These are phyloP conservation scores for Magnolia changhungtana DNA, from an alignment of 164 flowering plant genomes.

Conservation along the genomic window DNA sequence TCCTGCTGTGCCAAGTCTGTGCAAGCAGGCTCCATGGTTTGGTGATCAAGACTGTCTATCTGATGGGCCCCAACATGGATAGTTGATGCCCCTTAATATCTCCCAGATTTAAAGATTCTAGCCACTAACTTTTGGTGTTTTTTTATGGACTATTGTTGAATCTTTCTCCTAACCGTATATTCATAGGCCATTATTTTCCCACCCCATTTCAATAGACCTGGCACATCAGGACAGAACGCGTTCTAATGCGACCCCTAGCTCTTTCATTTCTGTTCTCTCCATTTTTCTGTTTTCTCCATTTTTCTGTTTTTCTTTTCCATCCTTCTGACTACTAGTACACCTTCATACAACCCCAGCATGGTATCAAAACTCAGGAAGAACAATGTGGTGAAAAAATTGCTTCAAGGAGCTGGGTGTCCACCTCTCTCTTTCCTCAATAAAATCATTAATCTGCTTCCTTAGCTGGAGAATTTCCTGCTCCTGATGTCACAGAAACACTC, in stretches of 20 bases:
- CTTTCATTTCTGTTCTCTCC: neutral
- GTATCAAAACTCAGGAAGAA: neutral
- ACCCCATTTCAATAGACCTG: no score
- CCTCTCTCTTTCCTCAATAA: constrained; percentile 68
- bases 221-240: neutral
- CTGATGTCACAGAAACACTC: constrained; percentile 24
- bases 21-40: no score
- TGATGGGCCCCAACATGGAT: no score
- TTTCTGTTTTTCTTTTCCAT: neutral
- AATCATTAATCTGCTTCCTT: constrained; percentile 41
- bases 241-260: neutral
- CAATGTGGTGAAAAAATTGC: neutral
- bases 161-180: no score
- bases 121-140: no score
- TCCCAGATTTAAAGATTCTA: no score
- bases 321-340: neutral
- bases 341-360: neutral
- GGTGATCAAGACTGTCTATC: no score
- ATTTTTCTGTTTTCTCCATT: no score
- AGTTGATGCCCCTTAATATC: no score
- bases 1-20: no score
- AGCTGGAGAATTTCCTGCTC: constrained; percentile 58
- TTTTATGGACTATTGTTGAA: no score
- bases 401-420: constrained; percentile 11
- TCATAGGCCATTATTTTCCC: no score